These are phyloP conservation scores for Neofusicoccum ribis DNA, from an alignment of 2,329 filamentous ascomycete species.

Conservation along the genomic window DNA sequence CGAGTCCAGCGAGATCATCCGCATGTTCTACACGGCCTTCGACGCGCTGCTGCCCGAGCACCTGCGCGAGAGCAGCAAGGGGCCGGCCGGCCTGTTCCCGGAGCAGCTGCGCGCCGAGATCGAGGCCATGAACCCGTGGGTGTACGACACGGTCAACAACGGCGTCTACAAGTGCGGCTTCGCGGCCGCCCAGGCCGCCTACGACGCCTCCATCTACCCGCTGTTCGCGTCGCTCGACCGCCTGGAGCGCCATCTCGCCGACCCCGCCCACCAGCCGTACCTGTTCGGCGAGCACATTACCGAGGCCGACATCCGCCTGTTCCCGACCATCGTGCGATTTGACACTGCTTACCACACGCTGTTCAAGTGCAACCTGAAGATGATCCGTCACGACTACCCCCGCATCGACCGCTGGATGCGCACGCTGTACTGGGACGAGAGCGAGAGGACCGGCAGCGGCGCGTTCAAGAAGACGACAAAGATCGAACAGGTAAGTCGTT, in stretches of 20 bases:
- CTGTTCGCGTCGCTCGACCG: conserved; percentile 77
- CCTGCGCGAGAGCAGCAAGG: conserved; percentile 59
- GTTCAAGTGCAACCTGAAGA: conserved; percentile 71
- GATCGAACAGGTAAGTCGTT: conserved; percentile 26
- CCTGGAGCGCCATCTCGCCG: conserved; percentile 67
- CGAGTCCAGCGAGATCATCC: conserved; percentile 36
- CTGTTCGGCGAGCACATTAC: conserved; percentile 75
- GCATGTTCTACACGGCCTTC: conserved; percentile 35
- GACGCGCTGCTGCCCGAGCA: conserved; percentile 35
- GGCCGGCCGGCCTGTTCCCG: conserved; percentile 67
- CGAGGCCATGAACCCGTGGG: conserved; percentile 78
- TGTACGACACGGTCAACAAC: conserved; percentile 63
- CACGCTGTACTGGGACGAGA: conserved; percentile 44
- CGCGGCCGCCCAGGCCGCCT: conserved; percentile 78
- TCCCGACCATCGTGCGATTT: conserved; percentile 28
- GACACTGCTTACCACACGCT: conserved; percentile 71
- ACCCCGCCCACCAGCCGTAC: conserved; percentile 56
- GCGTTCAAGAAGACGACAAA: conserved; percentile 32
- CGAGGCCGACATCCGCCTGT: conserved; percentile 79
- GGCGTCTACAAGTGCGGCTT: conserved; percentile 68
- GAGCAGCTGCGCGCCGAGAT: conserved; percentile 63
- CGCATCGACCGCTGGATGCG: conserved; percentile 48
- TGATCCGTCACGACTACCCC: conserved; percentile 62
- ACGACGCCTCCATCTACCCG: conserved; percentile 69
- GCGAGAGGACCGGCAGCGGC: conserved; percentile 29